Conservation (phyloP, 306 rosid species). For the Potentilla sterilis region DNA sequence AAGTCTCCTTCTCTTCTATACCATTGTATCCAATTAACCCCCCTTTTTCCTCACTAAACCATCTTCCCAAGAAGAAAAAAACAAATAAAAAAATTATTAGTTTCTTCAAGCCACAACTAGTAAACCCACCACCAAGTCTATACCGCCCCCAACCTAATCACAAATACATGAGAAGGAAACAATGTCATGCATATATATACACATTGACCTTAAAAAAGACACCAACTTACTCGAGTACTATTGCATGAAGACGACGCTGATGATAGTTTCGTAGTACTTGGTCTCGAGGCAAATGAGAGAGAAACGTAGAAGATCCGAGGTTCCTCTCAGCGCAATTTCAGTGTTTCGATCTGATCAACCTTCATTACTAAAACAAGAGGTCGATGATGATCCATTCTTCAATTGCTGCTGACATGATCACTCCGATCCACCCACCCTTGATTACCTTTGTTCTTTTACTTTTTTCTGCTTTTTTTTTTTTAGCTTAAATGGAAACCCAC, state of each 20-base stretch:
- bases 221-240: conserved; percentile 11
- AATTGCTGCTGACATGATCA: conserved; percentile 94
- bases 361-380: conserved; percentile 57
- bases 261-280: conserved; percentile 16
- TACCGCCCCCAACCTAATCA: conserved; percentile 29
- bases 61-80: conserved; percentile 14
- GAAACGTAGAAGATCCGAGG: conserved; percentile 92
- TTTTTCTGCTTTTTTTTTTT: conserved; percentile 20
- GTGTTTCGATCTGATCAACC: conserved; percentile 47
- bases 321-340: conserved; percentile 92
- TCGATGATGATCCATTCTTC: conserved; percentile 20
- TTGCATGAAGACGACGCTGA: conserved; percentile 2
- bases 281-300: conserved; percentile 17
- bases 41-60: conserved; percentile 15
- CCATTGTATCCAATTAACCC: conserved; percentile 41
- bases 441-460: background rate
- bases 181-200: conserved; percentile 7
- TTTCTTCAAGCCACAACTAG: conserved; percentile 35
- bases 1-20: conserved; percentile 49
- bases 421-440: conserved; percentile 70
- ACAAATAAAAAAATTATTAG: conserved; percentile 31
- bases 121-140: conserved; percentile 29
- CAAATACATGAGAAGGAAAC: conserved; percentile 15
- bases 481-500: background rate
- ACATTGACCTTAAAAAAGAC: conserved; percentile 4